Conservation (phyloP, 129 eudicot species). For the Flaveria bidentis region DNA sequence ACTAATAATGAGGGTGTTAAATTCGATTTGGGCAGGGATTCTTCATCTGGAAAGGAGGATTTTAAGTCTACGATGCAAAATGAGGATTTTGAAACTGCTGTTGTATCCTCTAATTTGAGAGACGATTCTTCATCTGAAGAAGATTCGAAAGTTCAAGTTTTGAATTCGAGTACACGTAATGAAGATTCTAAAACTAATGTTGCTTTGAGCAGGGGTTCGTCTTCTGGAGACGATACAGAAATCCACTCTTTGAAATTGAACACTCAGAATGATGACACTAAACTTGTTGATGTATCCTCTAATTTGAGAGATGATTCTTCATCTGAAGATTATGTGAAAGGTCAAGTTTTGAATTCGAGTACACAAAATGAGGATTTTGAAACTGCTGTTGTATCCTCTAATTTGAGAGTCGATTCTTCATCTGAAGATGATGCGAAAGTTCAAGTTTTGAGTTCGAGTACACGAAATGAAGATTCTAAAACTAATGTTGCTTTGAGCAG, state of each 20-base stretch:
- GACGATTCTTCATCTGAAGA: slow-evolving; percentile 13
- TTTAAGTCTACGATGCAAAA: background rate
- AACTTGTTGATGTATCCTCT: background rate
- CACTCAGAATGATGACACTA: background rate
- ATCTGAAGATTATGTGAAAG: background rate
- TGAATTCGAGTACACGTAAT: background rate
- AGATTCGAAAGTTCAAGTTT: slow-evolving; percentile 7
- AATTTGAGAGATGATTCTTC: slow-evolving; percentile 12
- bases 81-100: background rate
- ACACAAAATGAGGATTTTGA: background rate
- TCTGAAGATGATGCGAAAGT: slow-evolving; percentile 17
- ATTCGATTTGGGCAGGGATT: background rate
- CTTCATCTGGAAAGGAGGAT: background rate
- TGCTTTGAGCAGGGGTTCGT: slow-evolving; percentile 4
- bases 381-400: background rate
- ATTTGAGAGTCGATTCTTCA: slow-evolving; percentile 4
- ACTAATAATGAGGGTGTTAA: slow-evolving; percentile 2
- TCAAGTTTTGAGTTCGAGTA: background rate
- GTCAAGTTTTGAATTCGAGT: background rate
- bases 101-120: background rate
- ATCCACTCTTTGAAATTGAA: background rate
- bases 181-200: background rate
- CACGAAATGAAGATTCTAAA: background rate
- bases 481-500: background rate
- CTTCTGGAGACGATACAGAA: slow-evolving; percentile 14